Evolutionary conservation across 768 basidiomycete genomes (phyloP).

Genomic region (Trametes maxima): DNA sequence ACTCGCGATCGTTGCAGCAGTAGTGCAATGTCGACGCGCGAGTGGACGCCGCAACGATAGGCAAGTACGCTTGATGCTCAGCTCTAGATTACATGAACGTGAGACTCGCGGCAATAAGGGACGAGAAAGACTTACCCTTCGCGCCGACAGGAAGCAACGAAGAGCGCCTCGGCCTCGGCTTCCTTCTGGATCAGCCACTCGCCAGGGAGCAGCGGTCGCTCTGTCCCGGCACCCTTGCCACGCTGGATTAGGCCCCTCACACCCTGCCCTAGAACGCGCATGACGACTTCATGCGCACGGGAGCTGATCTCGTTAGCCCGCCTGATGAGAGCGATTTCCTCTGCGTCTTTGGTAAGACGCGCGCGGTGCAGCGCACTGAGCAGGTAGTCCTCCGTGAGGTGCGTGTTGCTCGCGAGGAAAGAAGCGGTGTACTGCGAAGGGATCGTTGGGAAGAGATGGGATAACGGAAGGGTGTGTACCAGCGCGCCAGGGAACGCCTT

Average conservation of each 20-base stretch:
- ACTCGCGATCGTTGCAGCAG: constrained; percentile 88
- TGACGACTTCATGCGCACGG: constrained; percentile 87
- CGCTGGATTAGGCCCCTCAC: constrained; percentile 58
- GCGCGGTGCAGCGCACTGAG: constrained; percentile 79
- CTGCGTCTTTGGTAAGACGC: constrained; percentile 72
- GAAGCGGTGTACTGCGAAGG: constrained; percentile 45
- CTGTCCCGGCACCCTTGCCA: constrained; percentile 41
- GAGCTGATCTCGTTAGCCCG: constrained; percentile 87
- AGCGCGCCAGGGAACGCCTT: constrained; percentile 55
- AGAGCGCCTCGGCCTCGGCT: constrained; percentile 91
- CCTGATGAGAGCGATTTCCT: constrained; percentile 75
- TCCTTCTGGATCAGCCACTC: constrained; percentile 94
- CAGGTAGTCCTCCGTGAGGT: constrained; percentile 63
- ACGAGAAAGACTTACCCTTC: constrained; percentile 64
- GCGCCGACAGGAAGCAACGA: constrained; percentile 85
- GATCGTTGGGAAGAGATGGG: constrained; percentile 54
- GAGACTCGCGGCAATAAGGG: not conserved
- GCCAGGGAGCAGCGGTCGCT: constrained; percentile 60
- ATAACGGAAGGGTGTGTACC: constrained; percentile 66
- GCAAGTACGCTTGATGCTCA: constrained; percentile 86
- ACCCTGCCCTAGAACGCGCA: constrained; percentile 83
- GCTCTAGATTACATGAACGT: constrained; percentile 48
- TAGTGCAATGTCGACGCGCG: constrained; percentile 93
- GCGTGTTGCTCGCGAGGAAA: constrained; percentile 37
- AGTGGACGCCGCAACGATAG: constrained; percentile 87